Evolutionary conservation across 441 rosid species (phyloP).

Genomic region (Adansonia rubrostipa): DNA sequence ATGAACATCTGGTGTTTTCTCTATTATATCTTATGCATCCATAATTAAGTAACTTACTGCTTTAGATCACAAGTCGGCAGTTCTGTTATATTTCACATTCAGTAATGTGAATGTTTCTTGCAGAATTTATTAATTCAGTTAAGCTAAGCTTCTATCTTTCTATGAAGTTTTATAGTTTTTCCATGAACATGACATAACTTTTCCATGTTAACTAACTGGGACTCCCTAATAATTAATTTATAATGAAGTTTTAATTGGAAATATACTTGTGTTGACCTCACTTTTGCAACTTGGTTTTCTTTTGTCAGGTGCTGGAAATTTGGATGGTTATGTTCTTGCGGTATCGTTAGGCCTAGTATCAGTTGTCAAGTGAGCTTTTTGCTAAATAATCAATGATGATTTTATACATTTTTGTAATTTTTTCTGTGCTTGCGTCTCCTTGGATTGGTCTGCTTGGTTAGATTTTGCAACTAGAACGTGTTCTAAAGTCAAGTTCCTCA

Average conservation of each 20-base stretch:
- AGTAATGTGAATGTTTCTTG: neutral
- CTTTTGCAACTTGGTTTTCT: constrained; percentile 13
- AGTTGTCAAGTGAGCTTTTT: constrained; percentile 63
- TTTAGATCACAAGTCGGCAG: constrained; percentile 12
- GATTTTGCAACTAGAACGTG: neutral
- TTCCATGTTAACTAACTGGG: constrained; percentile 10
- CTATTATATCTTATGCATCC: neutral
- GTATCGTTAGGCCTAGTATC: constrained; percentile 75
- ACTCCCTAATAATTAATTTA: neutral
- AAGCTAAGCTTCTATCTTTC: neutral
- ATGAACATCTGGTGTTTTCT: constrained; percentile 1
- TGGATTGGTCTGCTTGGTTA: neutral
- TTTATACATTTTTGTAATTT: constrained; percentile 14
- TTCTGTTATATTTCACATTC: constrained; percentile 11
- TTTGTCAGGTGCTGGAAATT: constrained; percentile 65
- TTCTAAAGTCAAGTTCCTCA: neutral
- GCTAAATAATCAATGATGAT: constrained; percentile 10
- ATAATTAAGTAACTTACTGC: neutral
- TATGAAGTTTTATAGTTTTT: neutral
- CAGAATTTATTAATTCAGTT: constrained; percentile 14
- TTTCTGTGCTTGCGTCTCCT: neutral
- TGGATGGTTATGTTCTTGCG: constrained; percentile 73
- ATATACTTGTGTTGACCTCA: constrained; percentile 15
- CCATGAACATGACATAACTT: neutral
- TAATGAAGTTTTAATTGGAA: constrained; percentile 11